Evolutionary conservation across 108 stramenopile species (phyloP).

Genomic region (Schizochytrium sp.): DNA sequence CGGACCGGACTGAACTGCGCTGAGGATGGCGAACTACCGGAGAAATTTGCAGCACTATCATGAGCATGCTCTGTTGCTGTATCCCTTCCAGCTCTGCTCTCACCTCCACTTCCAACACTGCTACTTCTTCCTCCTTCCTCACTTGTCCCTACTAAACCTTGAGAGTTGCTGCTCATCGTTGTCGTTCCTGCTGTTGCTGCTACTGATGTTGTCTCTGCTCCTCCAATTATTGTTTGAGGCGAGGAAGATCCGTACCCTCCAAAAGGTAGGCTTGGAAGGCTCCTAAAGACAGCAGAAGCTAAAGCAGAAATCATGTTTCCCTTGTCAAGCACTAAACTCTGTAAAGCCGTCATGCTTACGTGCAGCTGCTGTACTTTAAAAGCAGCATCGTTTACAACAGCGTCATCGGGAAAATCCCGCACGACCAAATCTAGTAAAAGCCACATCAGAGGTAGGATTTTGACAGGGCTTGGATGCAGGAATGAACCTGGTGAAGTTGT

Average conservation of each 20-base stretch:
- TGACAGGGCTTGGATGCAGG: neutral
- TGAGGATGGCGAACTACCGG: too few relatives aligned
- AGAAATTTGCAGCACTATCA: too few relatives aligned
- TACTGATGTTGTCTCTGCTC: neutral
- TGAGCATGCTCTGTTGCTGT: too few relatives aligned
- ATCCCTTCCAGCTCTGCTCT: too few relatives aligned
- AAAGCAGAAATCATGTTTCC: neutral
- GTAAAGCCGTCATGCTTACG: neutral
- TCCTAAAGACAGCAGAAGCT: slow-evolving; percentile 15
- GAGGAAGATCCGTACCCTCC: neutral
- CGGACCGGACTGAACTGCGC: too few relatives aligned
- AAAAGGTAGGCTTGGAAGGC: neutral
- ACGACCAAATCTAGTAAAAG: neutral
- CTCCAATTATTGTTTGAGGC: neutral
- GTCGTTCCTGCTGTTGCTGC: neutral
- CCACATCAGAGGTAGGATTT: neutral
- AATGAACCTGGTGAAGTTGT: neutral
- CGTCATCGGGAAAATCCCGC: neutral
- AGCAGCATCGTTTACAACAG: neutral
- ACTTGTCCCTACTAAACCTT: neutral
- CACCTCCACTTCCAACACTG: too few relatives aligned
- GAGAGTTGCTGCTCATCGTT: neutral
- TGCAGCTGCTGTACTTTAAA: slow-evolving; percentile 48
- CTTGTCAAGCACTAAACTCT: neutral
- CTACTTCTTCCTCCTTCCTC: neutral